Percentiles rank a stretch among this genome's conserved stretches.
Evolutionary conservation across 2,329 filamentous ascomycete species (phyloP).

Genomic region (Diplodia scrobiculata): DNA sequence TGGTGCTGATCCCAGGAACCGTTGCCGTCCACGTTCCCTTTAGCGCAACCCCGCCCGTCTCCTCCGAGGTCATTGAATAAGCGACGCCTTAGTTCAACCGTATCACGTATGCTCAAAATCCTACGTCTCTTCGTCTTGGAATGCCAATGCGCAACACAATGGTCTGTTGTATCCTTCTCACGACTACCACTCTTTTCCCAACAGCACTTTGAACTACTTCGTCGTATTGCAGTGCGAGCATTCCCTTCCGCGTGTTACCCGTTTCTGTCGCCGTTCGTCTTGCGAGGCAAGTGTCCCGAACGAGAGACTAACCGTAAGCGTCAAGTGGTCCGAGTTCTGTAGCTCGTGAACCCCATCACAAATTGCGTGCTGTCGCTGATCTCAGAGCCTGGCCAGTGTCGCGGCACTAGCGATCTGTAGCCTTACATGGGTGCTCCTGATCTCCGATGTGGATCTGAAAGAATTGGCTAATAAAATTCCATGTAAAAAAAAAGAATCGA

Average conservation of each 20-base stretch:
- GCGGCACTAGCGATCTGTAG: not conserved
- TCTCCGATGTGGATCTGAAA: not conserved
- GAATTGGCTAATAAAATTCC: not conserved
- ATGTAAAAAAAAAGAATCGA: not conserved
- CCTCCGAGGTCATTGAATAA: not conserved
- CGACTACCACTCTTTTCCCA: not conserved
- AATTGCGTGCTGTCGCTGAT: constrained; percentile 2
- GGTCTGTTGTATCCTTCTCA: not conserved
- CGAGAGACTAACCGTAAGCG: not conserved
- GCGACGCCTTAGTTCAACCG: too few species aligned
- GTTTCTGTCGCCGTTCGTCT: not conserved
- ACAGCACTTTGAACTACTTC: not conserved
- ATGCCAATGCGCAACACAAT: not conserved
- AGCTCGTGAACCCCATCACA: not conserved
- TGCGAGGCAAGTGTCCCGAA: not conserved
- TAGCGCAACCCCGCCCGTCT: not conserved
- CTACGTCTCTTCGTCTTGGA: too few species aligned
- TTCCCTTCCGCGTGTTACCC: not conserved
- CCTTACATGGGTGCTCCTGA: not conserved
- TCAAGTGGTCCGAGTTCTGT: not conserved
- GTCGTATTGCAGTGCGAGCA: not conserved
- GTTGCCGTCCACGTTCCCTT: not conserved
- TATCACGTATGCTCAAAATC: too few species aligned
- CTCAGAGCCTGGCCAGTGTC: not conserved
- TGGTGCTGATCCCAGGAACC: not conserved